Evolutionary conservation across 2,329 filamentous ascomycete genomes (phyloP).

Genomic region (Periconia macrospinosa): DNA sequence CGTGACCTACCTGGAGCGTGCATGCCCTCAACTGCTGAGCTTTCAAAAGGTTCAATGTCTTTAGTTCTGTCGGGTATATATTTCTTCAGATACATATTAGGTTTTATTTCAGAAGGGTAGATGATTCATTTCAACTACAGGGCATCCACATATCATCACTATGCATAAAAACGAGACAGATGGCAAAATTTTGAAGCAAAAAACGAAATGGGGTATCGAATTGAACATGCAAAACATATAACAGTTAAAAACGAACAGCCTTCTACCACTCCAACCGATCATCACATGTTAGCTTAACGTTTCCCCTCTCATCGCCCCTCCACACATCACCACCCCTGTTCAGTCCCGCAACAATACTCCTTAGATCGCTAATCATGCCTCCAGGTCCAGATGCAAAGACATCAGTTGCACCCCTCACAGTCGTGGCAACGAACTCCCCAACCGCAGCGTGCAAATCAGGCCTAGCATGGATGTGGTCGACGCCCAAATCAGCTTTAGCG

Average conservation of each 20-base stretch:
- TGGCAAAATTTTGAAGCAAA: neutral
- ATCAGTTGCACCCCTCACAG: conserved; percentile 27
- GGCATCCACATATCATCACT: too few relatives aligned
- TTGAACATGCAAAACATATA: neutral
- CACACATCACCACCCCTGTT: conserved; percentile 37
- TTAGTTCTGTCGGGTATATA: too few relatives aligned
- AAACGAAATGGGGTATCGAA: conserved; percentile 22
- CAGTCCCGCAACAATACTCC: conserved; percentile 30
- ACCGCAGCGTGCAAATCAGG: conserved; percentile 24
- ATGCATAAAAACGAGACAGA: too few relatives aligned
- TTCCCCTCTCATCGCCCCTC: conserved; percentile 33
- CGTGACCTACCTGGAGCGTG: too few relatives aligned
- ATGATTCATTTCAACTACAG: too few relatives aligned
- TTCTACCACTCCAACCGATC: conserved; percentile 35
- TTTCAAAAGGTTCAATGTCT: too few relatives aligned
- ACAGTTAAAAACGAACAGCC: conserved; percentile 1
- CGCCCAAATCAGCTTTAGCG: conserved; percentile 26
- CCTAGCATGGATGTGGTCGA: conserved; percentile 28
- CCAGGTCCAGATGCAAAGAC: conserved; percentile 37
- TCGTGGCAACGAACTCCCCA: conserved; percentile 24
- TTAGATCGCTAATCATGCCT: conserved; percentile 37
- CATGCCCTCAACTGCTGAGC: too few relatives aligned
- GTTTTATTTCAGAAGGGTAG: too few relatives aligned
- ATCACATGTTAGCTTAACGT: conserved; percentile 37
- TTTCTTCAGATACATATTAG: too few relatives aligned